phyloP scores from a whole-genome alignment of 441 rosid species.

The Geranium incanum region DNA sequence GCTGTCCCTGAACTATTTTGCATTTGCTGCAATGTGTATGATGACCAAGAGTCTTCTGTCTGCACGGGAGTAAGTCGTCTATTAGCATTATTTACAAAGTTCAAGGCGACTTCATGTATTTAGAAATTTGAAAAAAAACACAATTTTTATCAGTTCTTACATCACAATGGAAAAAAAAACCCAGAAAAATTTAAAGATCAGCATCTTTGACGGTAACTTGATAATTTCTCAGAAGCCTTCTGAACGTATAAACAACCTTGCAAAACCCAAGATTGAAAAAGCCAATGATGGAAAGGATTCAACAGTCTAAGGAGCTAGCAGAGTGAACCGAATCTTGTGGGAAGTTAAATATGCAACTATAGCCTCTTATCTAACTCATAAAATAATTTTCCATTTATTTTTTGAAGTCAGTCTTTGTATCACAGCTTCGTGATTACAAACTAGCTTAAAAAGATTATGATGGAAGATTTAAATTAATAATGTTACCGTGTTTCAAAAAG shows the following conservation, averaged over 20 bases:
- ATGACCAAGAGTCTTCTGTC: constrained; percentile 24
- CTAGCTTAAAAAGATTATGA: too few species aligned
- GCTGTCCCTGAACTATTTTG: constrained; percentile 18
- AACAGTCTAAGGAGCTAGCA: too few species aligned
- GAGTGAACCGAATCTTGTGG: too few species aligned
- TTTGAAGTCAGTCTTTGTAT: too few species aligned
- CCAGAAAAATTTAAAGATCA: neutral
- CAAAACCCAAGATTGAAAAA: neutral
- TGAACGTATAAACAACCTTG: neutral
- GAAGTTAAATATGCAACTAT: too few species aligned
- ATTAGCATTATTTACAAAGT: neutral
- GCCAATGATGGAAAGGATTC: neutral
- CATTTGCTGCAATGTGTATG: constrained; percentile 22
- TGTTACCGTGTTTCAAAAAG: too few species aligned
- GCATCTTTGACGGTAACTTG: neutral
- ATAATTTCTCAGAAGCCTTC: neutral
- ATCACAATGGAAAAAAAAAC: neutral
- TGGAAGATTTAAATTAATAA: too few species aligned
- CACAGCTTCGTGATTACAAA: too few species aligned
- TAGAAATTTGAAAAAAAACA: neutral
- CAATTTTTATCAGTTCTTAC: neutral
- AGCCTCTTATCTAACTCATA: too few species aligned
- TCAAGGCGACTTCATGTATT: neutral
- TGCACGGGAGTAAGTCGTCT: neutral
- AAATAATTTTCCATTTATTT: too few species aligned